These are phyloP conservation scores for Cardamine resedifolia DNA, from an alignment of 345 rosid genomes.

Conservation along the genomic window DNA sequence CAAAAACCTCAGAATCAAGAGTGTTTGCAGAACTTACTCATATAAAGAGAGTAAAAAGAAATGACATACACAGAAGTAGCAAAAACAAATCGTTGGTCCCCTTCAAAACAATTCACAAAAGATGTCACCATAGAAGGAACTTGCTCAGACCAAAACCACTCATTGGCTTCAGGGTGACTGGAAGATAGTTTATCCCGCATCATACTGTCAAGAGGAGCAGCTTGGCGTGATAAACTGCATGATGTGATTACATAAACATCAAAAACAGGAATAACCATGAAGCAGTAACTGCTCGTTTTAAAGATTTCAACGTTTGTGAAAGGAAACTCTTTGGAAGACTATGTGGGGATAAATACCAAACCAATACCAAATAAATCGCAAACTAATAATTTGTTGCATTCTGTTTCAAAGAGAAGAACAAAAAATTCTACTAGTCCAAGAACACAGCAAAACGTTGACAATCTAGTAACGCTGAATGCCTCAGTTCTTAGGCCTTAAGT, in stretches of 20 bases:
- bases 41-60: constrained; percentile 21
- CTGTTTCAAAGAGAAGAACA: not conserved
- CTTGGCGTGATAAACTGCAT: constrained; percentile 72
- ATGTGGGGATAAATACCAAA: not conserved
- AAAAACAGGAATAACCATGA: constrained; percentile 14
- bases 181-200: constrained; percentile 79
- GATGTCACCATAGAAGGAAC: constrained; percentile 60
- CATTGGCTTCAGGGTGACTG: constrained; percentile 71
- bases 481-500: constrained; percentile 3
- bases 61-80: constrained; percentile 58
- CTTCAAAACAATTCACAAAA: constrained; percentile 67
- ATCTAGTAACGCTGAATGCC: constrained; percentile 24
- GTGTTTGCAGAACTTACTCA: constrained; percentile 10
- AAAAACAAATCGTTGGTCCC: constrained; percentile 57
- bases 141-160: constrained; percentile 84
- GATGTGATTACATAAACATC: constrained; percentile 16
- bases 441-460: not conserved
- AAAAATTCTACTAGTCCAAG: not conserved
- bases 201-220: constrained; percentile 77
- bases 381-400: constrained; percentile 3
- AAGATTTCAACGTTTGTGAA: constrained; percentile 1
- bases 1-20: constrained; percentile 17
- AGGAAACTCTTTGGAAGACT: constrained; percentile 6
- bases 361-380: not conserved
- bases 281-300: not conserved